Evolutionary conservation across 1,284 basidiomycete genomes (phyloP).

Genomic region (Heterobasidion occidentale): DNA sequence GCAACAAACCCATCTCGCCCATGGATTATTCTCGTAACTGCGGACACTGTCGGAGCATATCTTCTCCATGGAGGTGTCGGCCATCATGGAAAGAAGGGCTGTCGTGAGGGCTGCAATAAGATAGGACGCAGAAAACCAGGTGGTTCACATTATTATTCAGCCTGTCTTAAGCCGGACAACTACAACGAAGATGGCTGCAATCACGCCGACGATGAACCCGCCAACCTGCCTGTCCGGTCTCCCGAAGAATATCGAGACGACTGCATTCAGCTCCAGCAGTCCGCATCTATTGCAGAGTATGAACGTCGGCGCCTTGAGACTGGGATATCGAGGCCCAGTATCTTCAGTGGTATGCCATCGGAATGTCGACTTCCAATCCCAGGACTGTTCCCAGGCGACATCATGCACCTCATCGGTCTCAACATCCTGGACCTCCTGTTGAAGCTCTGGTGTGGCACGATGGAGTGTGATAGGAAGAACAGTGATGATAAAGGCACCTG

Average conservation of each 20-base stretch:
- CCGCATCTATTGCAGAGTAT: not conserved
- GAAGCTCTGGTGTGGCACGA: slow-evolving; percentile 12
- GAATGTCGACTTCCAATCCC: slow-evolving; percentile 5
- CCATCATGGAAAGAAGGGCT: slow-evolving; percentile 7
- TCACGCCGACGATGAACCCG: not conserved
- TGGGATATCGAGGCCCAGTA: slow-evolving; percentile 1
- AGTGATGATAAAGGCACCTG: slow-evolving; percentile 9
- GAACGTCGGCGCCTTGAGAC: not conserved
- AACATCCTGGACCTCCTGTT: slow-evolving; percentile 15
- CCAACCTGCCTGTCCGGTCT: not conserved
- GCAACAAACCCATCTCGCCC: not conserved
- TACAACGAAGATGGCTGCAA: not conserved
- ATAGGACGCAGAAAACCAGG: slow-evolving; percentile 3
- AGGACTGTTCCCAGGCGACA: slow-evolving; percentile 11
- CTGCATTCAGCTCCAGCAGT: not conserved
- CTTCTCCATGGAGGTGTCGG: slow-evolving; percentile 5
- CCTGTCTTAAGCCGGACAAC: not conserved
- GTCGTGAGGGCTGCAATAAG: slow-evolving; percentile 2
- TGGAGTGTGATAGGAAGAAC: slow-evolving; percentile 7
- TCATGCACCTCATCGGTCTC: slow-evolving; percentile 17
- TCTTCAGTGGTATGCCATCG: slow-evolving; percentile 5
- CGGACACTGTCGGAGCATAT: slow-evolving; percentile 6
- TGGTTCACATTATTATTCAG: slow-evolving; percentile 3
- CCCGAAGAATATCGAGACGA: not conserved
- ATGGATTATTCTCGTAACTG: slow-evolving; percentile 4